Evolutionary conservation across 108 stramenopile genomes (phyloP), one percentile per base, ranked within the genome.

Genomic region (Pelagomonas calceolata): DNA sequence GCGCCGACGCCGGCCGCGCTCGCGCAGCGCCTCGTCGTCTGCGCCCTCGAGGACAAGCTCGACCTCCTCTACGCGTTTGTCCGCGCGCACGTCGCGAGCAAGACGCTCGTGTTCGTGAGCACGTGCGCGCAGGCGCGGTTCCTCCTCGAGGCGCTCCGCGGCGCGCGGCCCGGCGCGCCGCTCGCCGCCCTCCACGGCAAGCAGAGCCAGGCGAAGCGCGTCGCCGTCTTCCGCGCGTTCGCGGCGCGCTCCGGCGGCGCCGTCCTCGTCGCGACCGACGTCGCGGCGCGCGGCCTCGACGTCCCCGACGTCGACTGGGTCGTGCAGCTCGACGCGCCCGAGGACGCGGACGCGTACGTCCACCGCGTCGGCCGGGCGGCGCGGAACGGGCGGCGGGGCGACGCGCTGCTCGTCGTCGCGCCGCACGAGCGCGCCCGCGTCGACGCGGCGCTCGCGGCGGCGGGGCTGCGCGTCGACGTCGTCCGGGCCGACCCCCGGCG

Each of bases 161-260:
- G 88, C 39, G 51, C 98, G 71, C 94, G 95, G 66, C 98, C 98
- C 7, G 98, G 98, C 44, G 77, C 94, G 34, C 93, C 96, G 26
- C 78, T 99, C 12, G 80, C 96, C 89, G 94, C 95, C 1, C 82
- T 99, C n/a, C 98, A 99, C 72, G 98, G 98, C n/a, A 97, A 97
- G 75, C 81, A 96, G 70, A 88, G 89, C 66, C 97, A 98, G 76
- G 88, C 86, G 30, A 89, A 84, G 45, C 90, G 98, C 31, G 90
- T 94, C 45, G 85, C 92, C 68, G 90, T 97, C 34, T 99, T 98
- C 84, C 92, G 91, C 71, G 95, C 98, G 67, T 99, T 92, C 78
- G 69, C 89, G 37, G 7, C 30, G 36, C 87, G 85, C 63, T 83
- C 87, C 45, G 88, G 90, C 14, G 85, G 88, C 67, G 97, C 96